These are phyloP conservation scores for Diaporthe batatas DNA, from an alignment of 2,329 filamentous ascomycete species.

Conservation along the genomic window DNA sequence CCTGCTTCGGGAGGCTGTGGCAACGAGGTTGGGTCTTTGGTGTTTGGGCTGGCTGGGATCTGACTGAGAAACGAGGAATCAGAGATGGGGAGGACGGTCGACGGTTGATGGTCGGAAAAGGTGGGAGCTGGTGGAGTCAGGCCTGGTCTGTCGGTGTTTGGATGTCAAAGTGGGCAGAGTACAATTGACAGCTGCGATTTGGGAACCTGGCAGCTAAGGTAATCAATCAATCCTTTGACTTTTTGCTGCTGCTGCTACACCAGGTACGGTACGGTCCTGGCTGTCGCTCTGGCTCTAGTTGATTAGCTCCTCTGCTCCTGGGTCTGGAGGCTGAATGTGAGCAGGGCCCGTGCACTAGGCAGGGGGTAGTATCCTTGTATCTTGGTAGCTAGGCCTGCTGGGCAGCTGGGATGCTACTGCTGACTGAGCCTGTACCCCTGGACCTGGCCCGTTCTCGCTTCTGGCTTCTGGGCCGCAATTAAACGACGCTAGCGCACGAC, in stretches of 20 bases:
- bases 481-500: constrained; percentile 12
- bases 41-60: not conserved
- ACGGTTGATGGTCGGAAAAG: not conserved
- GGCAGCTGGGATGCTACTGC: not conserved
- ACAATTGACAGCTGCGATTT: not conserved
- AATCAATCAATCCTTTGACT: not conserved
- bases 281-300: not conserved
- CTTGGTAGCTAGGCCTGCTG: not conserved
- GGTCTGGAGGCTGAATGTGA: constrained; percentile 6
- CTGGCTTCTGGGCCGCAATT: constrained; percentile 7
- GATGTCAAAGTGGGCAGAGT: constrained; percentile 3
- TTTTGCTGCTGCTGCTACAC: not conserved
- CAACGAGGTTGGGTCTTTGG: not conserved
- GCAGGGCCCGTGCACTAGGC: not conserved
- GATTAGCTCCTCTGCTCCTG: not conserved
- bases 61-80: not conserved
- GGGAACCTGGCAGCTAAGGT: not conserved
- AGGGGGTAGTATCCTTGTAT: not conserved
- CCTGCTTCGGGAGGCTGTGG: constrained; percentile 15
- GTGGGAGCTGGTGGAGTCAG: constrained; percentile 1
- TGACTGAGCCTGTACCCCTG: not conserved
- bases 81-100: not conserved
- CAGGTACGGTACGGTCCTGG: not conserved
- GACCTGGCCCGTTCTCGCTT: not conserved
- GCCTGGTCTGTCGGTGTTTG: not conserved